Conservation (phyloP, 495 filamentous ascomycete species). For the Xylaria acuta region DNA sequence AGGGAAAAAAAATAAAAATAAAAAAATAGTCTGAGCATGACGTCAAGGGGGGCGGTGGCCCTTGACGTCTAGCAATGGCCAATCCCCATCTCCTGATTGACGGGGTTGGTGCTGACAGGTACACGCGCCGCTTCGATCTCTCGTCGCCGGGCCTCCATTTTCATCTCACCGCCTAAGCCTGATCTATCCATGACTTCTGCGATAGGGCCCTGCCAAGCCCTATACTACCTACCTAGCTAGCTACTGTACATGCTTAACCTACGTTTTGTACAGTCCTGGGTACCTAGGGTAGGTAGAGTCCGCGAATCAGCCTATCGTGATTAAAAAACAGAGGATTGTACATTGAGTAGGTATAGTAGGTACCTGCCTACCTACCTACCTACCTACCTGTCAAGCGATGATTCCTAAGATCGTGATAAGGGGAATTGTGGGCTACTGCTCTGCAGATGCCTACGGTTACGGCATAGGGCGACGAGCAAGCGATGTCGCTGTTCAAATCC, state of each 20-base stretch:
- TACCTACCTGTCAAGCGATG: neutral
- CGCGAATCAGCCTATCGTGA: conserved; percentile 10
- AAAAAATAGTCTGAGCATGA: conserved; percentile 8
- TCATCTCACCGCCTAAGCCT: conserved; percentile 22
- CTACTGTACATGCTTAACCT: neutral
- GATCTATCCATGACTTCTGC: neutral
- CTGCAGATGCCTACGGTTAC: conserved; percentile 12
- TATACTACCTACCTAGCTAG: neutral
- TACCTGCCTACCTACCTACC: too few relatives aligned
- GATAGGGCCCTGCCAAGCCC: conserved; percentile 14
- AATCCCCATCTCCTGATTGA: conserved; percentile 25
- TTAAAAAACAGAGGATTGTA: neutral
- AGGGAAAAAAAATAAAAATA: too few relatives aligned
- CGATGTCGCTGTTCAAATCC: conserved; percentile 22
- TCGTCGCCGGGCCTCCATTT: neutral
- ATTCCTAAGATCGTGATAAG: conserved; percentile 1
- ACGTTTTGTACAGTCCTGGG: too few relatives aligned
- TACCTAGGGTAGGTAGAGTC: too few relatives aligned
- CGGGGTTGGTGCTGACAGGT: conserved; percentile 6
- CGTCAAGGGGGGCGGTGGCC: conserved; percentile 12
- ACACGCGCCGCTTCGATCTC: conserved; percentile 11
- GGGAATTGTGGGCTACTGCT: neutral
- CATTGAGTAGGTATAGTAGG: neutral
- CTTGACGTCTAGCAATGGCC: neutral
- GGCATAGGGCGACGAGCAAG: conserved; percentile 5